Percentiles rank a stretch among this genome's conserved stretches.
These are phyloP conservation scores for Rhodofomes roseus DNA, from an alignment of 1,284 basidiomycete genomes.

Conservation along the genomic window DNA sequence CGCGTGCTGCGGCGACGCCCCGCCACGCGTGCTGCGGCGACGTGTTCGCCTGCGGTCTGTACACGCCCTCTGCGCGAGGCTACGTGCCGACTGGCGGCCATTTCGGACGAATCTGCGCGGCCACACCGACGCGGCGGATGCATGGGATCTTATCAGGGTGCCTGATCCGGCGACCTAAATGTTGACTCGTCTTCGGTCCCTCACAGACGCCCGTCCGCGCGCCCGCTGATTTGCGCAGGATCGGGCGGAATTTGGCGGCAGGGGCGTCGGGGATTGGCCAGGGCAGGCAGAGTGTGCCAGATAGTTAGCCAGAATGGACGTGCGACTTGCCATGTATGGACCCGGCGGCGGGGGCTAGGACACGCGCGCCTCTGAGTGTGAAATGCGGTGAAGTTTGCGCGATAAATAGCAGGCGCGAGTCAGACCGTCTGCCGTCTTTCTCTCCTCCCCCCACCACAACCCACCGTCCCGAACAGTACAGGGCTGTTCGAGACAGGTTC, in stretches of 20 bases:
- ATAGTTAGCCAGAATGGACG: neutral
- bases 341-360: neutral
- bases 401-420: constrained; percentile 37
- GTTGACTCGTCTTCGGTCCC: neutral
- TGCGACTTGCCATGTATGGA: neutral
- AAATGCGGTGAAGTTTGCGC: constrained; percentile 36
- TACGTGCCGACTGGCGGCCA: no score
- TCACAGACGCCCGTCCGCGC: neutral
- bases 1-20: neutral
- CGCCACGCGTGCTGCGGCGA: neutral
- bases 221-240: neutral
- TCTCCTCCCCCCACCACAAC: constrained; percentile 18
- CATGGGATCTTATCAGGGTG: constrained; percentile 1
- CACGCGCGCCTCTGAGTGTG: constrained; percentile 37
- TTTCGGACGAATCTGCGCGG: neutral
- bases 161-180: neutral
- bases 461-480: constrained; percentile 21
- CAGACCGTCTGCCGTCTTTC: constrained; percentile 23
- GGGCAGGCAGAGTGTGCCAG: neutral
- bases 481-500: constrained; percentile 20
- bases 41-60: neutral
- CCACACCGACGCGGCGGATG: neutral
- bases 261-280: neutral
- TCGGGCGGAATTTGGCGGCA: neutral
- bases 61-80: neutral